phyloP scores from a whole-genome alignment of 2,329 filamentous ascomycete species.

The Cladosporium velox region DNA sequence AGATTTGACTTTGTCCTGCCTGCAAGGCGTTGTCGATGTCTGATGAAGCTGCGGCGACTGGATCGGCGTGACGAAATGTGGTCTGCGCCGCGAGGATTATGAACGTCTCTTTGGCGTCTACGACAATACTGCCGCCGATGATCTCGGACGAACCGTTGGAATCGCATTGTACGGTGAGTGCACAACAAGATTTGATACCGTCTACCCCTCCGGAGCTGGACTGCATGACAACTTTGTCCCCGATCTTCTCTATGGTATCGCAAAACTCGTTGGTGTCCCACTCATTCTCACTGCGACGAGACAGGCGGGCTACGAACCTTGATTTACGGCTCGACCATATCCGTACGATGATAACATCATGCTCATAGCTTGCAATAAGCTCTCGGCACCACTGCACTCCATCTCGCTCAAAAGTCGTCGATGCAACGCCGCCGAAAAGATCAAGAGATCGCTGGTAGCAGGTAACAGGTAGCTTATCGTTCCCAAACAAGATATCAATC shows the following conservation, averaged over 20 bases:
- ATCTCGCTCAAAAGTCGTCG: conserved; percentile 42
- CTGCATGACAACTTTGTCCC: not conserved
- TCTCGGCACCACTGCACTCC: conserved; percentile 41
- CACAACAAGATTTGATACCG: not conserved
- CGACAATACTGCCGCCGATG: conserved; percentile 30
- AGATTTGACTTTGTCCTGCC: not conserved
- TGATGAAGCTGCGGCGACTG: conserved; percentile 32
- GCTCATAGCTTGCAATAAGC: conserved; percentile 46
- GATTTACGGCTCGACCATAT: conserved; percentile 29
- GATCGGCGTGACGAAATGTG: conserved; percentile 40
- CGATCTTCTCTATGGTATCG: conserved; percentile 42
- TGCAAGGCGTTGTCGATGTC: conserved; percentile 26
- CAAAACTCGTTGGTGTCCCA: conserved; percentile 50
- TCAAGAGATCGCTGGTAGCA: conserved; percentile 46
- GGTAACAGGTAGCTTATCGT: conserved; percentile 39
- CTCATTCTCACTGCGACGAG: conserved; percentile 46
- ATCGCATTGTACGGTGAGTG: not conserved
- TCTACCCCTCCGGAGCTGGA: not conserved
- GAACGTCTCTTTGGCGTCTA: conserved; percentile 41
- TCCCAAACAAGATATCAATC: not conserved
- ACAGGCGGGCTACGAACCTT: conserved; percentile 34
- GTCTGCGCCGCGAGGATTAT: conserved; percentile 46
- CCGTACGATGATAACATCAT: conserved; percentile 43
- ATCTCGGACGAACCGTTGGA: not conserved
- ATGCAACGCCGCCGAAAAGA: conserved; percentile 40